Percentiles rank a stretch among this genome's conserved stretches.
Conservation (phyloP, 2,329 filamentous ascomycete species). For the Penicillium sp. region DNA sequence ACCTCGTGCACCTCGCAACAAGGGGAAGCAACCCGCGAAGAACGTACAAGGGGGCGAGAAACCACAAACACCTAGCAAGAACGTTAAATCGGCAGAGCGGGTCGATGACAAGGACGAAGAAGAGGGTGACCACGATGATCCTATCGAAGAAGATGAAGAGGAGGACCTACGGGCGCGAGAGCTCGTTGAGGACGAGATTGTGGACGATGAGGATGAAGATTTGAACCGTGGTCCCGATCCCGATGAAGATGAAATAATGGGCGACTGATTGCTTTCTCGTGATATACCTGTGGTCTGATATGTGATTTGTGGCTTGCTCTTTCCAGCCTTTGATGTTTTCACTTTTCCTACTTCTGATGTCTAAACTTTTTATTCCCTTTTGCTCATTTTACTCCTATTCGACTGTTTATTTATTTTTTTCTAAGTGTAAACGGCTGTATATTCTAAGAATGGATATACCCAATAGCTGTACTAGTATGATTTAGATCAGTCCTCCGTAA, state of each 20-base stretch:
- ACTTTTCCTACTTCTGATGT: conserved; percentile 15
- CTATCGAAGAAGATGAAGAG: conserved; percentile 47
- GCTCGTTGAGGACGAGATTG: conserved; percentile 47
- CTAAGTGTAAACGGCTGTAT: background rate
- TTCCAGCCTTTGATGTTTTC: conserved; percentile 9
- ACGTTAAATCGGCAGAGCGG: conserved; percentile 45
- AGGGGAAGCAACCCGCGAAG: conserved; percentile 38
- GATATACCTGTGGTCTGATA: background rate
- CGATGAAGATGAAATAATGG: conserved; percentile 49
- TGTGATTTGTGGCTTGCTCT: conserved; percentile 23
- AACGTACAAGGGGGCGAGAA: conserved; percentile 16
- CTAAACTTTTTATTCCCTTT: conserved; percentile 11
- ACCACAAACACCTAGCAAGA: conserved; percentile 24
- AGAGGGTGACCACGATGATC: conserved; percentile 38
- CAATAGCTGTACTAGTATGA: too few relatives aligned
- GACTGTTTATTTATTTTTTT: background rate
- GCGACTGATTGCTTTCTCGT: conserved; percentile 34
- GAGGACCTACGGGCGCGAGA: conserved; percentile 42
- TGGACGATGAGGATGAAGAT: conserved; percentile 35
- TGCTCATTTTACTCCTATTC: background rate
- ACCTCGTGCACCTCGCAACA: conserved; percentile 33
- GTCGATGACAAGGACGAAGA: conserved; percentile 45
- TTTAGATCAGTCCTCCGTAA: too few relatives aligned
- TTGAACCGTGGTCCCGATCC: conserved; percentile 31
- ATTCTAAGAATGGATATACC: too few relatives aligned